phyloP scores from a whole-genome alignment of 2,329 filamentous ascomycete genomes.

The Curvularia eragrostidis region DNA sequence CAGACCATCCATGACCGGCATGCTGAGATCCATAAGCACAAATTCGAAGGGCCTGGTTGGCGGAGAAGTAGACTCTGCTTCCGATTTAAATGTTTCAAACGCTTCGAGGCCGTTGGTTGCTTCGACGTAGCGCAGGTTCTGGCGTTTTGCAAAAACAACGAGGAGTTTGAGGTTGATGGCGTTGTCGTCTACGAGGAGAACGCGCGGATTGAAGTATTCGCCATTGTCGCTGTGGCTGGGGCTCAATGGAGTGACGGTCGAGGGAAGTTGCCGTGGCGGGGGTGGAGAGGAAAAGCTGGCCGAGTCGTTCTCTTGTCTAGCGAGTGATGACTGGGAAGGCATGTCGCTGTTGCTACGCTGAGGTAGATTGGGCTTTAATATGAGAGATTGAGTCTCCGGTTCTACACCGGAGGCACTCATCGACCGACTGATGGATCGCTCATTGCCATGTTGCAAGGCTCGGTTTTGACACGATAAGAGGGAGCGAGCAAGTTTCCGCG shows the following conservation, averaged over 20 bases:
- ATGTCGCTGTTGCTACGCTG: conserved; percentile 38
- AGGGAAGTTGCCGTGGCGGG: conserved; percentile 21
- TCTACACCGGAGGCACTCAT: conserved; percentile 19
- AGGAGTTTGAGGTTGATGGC: conserved; percentile 46
- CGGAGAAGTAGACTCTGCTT: conserved; percentile 23
- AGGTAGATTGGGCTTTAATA: conserved; percentile 17
- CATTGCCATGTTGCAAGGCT: conserved; percentile 21
- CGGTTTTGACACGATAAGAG: conserved; percentile 35
- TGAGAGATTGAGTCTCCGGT: conserved; percentile 18
- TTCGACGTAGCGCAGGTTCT: conserved; percentile 36
- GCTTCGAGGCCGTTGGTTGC: conserved; percentile 46
- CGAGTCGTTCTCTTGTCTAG: not conserved
- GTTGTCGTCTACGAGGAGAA: conserved; percentile 47
- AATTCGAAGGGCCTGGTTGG: conserved; percentile 39
- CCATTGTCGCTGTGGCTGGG: conserved; percentile 22
- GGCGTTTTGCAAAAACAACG: conserved; percentile 52
- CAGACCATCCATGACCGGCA: conserved; percentile 50
- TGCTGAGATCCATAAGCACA: conserved; percentile 46
- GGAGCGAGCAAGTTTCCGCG: conserved; percentile 34
- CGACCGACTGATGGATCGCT: conserved; percentile 28
- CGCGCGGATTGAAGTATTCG: conserved; percentile 39
- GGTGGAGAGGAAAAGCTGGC: conserved; percentile 20
- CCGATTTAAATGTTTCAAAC: conserved; percentile 31
- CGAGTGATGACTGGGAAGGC: conserved; percentile 15
- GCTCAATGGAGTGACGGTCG: conserved; percentile 26